Evolutionary conservation across 1,139 yeast species (phyloP).

Genomic region (Williopsis jadinii): DNA sequence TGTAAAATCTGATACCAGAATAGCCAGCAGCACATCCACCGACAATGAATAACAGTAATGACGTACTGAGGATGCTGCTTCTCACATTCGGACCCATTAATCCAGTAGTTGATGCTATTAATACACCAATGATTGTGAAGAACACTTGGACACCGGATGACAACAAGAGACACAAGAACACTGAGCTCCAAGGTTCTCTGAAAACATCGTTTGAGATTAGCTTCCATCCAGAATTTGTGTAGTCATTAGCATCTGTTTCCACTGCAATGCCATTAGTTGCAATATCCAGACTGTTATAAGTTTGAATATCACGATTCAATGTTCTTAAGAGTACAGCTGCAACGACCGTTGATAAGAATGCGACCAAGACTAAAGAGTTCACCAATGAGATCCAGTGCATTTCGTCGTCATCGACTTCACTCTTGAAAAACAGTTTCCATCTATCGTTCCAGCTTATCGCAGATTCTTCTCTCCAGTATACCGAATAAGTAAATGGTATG

Average conservation of each 20-base stretch:
- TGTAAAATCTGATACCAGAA: slow-evolving; percentile 56
- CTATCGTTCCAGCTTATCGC: slow-evolving; percentile 61
- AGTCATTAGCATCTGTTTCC: slow-evolving; percentile 22
- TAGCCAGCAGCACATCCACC: slow-evolving; percentile 75
- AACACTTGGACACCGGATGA: slow-evolving; percentile 71
- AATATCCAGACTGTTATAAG: slow-evolving; percentile 27
- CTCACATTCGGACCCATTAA: slow-evolving; percentile 53
- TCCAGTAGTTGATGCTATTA: slow-evolving; percentile 50
- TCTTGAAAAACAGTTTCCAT: slow-evolving; percentile 67
- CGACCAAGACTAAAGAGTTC: slow-evolving; percentile 56
- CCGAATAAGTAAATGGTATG: slow-evolving; percentile 78
- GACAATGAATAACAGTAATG: slow-evolving; percentile 51
- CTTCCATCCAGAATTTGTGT: slow-evolving; percentile 44
- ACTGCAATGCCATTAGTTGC: slow-evolving; percentile 21
- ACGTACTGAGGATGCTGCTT: slow-evolving; percentile 58
- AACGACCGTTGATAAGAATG: slow-evolving; percentile 51
- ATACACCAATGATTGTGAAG: slow-evolving; percentile 56
- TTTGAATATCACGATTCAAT: slow-evolving; percentile 36
- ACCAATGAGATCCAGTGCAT: slow-evolving; percentile 70
- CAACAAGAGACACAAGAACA: slow-evolving; percentile 43
- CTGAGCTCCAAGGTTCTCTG: slow-evolving; percentile 40
- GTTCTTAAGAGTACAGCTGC: slow-evolving; percentile 56
- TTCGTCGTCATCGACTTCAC: slow-evolving; percentile 41
- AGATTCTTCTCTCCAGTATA: slow-evolving; percentile 82
- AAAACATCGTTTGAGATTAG: slow-evolving; percentile 47